Conservation (phyloP, 208 protist genomes). For the Leptomonas seymouri region DNA sequence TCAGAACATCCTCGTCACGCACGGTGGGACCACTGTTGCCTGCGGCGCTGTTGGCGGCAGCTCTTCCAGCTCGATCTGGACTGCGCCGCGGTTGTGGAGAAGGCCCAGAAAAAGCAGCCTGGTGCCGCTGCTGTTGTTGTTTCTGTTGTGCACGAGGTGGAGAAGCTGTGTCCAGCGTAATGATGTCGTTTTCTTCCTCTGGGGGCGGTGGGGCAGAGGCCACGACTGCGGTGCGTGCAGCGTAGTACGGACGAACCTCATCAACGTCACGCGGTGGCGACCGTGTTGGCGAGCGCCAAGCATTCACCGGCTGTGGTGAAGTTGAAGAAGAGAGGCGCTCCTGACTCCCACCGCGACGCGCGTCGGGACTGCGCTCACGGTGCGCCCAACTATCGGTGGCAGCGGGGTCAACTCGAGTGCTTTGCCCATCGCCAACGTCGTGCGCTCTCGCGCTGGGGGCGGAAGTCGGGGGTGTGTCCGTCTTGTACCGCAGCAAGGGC, state of each 20-base stretch:
- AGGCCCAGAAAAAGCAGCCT: neutral
- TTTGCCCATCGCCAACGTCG: conserved; percentile 4
- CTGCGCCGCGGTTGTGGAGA: neutral
- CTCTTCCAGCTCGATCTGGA: neutral
- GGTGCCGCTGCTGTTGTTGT: conserved; percentile 3
- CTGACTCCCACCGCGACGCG: neutral
- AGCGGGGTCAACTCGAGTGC: neutral
- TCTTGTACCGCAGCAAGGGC: conserved; percentile 40
- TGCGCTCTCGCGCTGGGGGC: neutral
- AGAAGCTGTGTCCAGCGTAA: conserved; percentile 17
- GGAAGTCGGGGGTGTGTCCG: neutral
- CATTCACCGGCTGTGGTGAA: neutral
- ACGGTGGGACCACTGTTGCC: neutral
- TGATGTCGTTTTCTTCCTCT: conserved; percentile 25
- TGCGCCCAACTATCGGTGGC: neutral
- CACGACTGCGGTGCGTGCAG: neutral
- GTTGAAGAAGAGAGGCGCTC: neutral
- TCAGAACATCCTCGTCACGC: conserved; percentile 27
- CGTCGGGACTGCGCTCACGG: neutral
- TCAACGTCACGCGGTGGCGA: conserved; percentile 5
- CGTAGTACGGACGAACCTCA: neutral
- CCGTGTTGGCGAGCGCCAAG: conserved; percentile 6
- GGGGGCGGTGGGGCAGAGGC: conserved; percentile 26
- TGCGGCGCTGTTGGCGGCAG: neutral
- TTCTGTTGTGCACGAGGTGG: neutral